Base-by-base conservation (phyloP, 2,329 filamentous ascomycete species). In the Colletotrichum gigasporum region DNA sequence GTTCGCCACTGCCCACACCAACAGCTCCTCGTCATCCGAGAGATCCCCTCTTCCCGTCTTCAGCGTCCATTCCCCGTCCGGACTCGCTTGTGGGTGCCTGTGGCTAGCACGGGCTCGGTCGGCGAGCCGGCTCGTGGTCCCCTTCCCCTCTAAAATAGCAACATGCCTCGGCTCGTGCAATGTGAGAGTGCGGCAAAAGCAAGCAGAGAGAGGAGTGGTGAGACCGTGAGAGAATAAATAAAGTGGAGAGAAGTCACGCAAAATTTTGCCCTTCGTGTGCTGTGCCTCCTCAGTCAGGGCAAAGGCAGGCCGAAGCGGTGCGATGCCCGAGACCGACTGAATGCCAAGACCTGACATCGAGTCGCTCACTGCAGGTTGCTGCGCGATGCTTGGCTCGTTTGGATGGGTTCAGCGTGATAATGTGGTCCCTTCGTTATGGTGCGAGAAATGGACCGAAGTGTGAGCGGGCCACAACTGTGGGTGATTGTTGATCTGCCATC, bases 361-460 rank as follows among this genome's bases (percentile, higher is more conserved):
- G 53, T n/a, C 32, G 37, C 18, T 45, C 53, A 45, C 47, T 45
- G 45, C 52, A 20, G n/a, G 3, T 35, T 10, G 20, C 10, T 32
- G 6, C 45, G 35, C 37, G 26, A 51, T 52, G 45, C 45, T 59
- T 63, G 54, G 54, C 60, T 39, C 32, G 41, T 41, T 28, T 56
- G 26, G 44, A 59, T 44, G 37, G 55, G 37, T 58, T 51, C 22
- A 37, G 41, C 45, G 54, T 34, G 39, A 47, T 18, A 37, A 47
- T 52, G 54, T 34, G 39, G 54, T 18, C 60, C 60, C 60, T 39
- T 16, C 14, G 53, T 47, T 26, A 54, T 60, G 55, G 56, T 55
- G 61, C 55, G 47, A 63, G 32, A 58, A 63, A 59, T 59, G 54
- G 30, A 54, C 61, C 55, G 61, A 54, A 48, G 47, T 53, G 48